Evolutionary conservation across 2,329 filamentous ascomycete genomes (phyloP).

Genomic region (Pseudohalonectria lignicola): DNA sequence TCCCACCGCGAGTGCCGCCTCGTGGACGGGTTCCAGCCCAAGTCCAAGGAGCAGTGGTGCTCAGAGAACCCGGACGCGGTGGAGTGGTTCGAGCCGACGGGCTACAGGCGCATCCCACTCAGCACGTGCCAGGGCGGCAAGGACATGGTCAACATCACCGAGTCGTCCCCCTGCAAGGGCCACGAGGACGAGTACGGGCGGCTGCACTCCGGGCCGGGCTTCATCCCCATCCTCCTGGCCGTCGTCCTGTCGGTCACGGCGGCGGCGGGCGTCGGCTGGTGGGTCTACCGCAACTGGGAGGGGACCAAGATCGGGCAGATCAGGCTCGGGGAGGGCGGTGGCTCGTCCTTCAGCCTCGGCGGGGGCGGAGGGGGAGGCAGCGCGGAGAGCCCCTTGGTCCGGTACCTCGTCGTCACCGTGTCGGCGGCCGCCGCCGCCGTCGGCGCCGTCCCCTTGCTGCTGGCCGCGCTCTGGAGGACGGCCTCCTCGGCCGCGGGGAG

Average conservation of each 20-base stretch:
- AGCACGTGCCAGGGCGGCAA: slow-evolving; percentile 73
- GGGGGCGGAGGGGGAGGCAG: too few relatives aligned
- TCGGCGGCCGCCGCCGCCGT: slow-evolving; percentile 52
- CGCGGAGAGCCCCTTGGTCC: slow-evolving; percentile 65
- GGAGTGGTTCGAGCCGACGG: slow-evolving; percentile 76
- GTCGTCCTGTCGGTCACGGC: slow-evolving; percentile 63
- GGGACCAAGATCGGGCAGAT: slow-evolving; percentile 80
- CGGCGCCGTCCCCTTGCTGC: slow-evolving; percentile 58
- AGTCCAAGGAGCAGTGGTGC: slow-evolving; percentile 39
- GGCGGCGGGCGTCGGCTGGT: slow-evolving; percentile 69
- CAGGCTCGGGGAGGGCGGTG: slow-evolving; percentile 59
- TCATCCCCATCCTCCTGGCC: slow-evolving; percentile 73
- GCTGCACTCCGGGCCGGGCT: slow-evolving; percentile 55
- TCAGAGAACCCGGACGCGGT: slow-evolving; percentile 52
- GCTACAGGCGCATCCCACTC: slow-evolving; percentile 81
- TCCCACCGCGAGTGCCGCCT: slow-evolving; percentile 58
- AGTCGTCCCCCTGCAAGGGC: slow-evolving; percentile 56
- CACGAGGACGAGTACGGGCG: slow-evolving; percentile 72
- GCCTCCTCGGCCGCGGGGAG: slow-evolving; percentile 39
- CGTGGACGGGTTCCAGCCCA: slow-evolving; percentile 59
- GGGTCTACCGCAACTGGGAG: slow-evolving; percentile 68
- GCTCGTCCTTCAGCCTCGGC: slow-evolving; percentile 20
- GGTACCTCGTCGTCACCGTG: slow-evolving; percentile 67
- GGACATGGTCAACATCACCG: slow-evolving; percentile 59
- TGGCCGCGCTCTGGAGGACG: slow-evolving; percentile 61